Conservation (phyloP, 2,329 filamentous ascomycete species). For the Aspergillus transmontanensis region DNA sequence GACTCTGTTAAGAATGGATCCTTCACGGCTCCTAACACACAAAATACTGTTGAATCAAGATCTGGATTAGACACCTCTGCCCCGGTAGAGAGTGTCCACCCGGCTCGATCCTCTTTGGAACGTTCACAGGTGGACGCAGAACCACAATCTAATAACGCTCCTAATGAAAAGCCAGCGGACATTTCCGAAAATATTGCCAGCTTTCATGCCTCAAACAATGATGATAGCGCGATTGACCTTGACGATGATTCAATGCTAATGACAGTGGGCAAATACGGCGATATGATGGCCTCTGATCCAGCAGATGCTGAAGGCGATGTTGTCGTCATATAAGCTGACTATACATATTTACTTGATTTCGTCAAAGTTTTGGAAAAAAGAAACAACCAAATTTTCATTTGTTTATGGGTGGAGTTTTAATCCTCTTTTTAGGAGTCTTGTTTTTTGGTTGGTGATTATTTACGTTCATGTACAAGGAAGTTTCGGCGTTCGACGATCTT, state of each 20-base stretch:
- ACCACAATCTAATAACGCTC: conserved; percentile 21
- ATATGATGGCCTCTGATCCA: conserved; percentile 49
- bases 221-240: conserved; percentile 77
- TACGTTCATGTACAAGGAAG: conserved; percentile 22
- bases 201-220: conserved; percentile 49
- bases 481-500: conserved; percentile 32
- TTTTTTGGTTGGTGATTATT: conserved; percentile 27
- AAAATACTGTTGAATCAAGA: conserved; percentile 18
- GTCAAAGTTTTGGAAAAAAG: conserved; percentile 16
- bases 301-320: conserved; percentile 50
- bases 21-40: conserved; percentile 22
- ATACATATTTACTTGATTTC: conserved; percentile 16
- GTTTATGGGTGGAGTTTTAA: conserved; percentile 34
- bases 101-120: conserved; percentile 19
- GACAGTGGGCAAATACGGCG: conserved; percentile 47
- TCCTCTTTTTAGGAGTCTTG: conserved; percentile 27
- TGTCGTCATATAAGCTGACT: conserved; percentile 43
- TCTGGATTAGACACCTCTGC: conserved; percentile 24
- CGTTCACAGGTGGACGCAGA: conserved; percentile 21
- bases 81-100: conserved; percentile 18
- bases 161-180: conserved; percentile 48
- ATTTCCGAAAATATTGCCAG: conserved; percentile 46
- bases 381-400: conserved; percentile 10
- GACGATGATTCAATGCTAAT: conserved; percentile 48
- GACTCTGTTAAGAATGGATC: conserved; percentile 17